Evolutionary conservation across 495 filamentous ascomycete genomes (phyloP).

Genomic region (Aspergillus conjunctus): DNA sequence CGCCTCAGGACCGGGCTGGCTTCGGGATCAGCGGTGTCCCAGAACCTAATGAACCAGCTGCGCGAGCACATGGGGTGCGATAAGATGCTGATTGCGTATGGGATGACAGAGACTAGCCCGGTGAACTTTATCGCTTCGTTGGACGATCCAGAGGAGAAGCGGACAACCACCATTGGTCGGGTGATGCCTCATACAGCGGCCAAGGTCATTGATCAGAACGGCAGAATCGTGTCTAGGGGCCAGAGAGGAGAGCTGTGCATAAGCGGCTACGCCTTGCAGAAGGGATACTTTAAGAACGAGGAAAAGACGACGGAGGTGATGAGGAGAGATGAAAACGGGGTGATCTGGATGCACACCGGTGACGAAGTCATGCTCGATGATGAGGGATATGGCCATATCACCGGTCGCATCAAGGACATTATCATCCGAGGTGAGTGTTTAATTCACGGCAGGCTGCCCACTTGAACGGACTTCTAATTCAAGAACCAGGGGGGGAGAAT

Average conservation of each 20-base stretch:
- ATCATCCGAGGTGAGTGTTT: conserved; percentile 50
- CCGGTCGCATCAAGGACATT: conserved; percentile 64
- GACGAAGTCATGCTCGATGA: conserved; percentile 24
- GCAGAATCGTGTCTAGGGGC: conserved; percentile 51
- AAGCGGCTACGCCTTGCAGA: conserved; percentile 75
- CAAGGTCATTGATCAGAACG: conserved; percentile 69
- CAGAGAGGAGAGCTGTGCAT: conserved; percentile 71
- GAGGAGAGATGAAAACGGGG: conserved; percentile 25
- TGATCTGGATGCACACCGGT: conserved; percentile 26
- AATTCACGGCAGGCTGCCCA: too few species aligned
- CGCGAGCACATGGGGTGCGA: conserved; percentile 22
- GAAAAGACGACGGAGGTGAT: conserved; percentile 67
- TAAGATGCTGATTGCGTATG: conserved; percentile 30
- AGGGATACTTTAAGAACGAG: conserved; percentile 74
- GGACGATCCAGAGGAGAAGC: conserved; percentile 19
- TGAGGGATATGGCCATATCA: conserved; percentile 32
- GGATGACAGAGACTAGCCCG: conserved; percentile 29
- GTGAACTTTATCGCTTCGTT: conserved; percentile 23
- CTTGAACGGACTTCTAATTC: neutral
- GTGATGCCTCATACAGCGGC: conserved; percentile 64
- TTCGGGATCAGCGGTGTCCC: conserved; percentile 23
- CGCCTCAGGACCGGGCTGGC: conserved; percentile 27
- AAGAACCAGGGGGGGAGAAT: conserved; percentile 64
- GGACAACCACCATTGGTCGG: conserved; percentile 6
- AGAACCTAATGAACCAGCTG: conserved; percentile 22